Evolutionary conservation across 148 eudicot species (phyloP), one percentile per base, ranked within the genome.

Genomic region (Amaranthus cruentus): DNA sequence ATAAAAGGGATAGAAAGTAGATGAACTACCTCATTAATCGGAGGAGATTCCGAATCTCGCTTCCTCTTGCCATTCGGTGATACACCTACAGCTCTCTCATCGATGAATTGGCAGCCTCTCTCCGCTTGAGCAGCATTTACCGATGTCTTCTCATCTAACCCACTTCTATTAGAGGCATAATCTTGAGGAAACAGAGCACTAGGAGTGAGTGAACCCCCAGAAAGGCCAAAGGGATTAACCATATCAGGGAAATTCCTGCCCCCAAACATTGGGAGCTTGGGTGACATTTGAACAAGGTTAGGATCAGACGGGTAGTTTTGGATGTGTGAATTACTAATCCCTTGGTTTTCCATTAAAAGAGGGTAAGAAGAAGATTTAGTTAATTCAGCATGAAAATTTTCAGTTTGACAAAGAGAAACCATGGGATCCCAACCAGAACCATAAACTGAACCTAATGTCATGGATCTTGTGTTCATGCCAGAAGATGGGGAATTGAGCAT

Each of bases 341-440:
- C 81, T 63, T 78, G 88, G 76, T 72, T 77, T 48, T 82, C 87
- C 15, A 84, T 64, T 47, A 68, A 49, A 59, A 72, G 68, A 51
- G 85, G 71, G 10, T 69, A 88, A 47, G 82, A 82, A 57, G 83
- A 73, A 15, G 83, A 70, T 80, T 76, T 83, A 8, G 77, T 73
- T 79, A 85, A 84, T 65, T 80, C 85, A 74, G 73, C 81, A 9
- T 82, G 87, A 66, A 84, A 88, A 87, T 78, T 80, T 75, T 77
- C 85, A 74, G 59, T 83, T 54, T 86, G 90, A 71, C 82, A 81
- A 76, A 84, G 71, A 52, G 89, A 83, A 83, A 76, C 85, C 62
- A 88, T 80, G 38, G 91, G 88, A 79, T 92, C 91, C 98, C 96
- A 93, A 69, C 85, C 81, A 56, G 91, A 83, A 72, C 88, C 78